A percentile compares a stretch with the other conserved stretches of the same genome.
Conservation (phyloP, 805 yeast genomes). For the Jamesozyma lodderae region DNA sequence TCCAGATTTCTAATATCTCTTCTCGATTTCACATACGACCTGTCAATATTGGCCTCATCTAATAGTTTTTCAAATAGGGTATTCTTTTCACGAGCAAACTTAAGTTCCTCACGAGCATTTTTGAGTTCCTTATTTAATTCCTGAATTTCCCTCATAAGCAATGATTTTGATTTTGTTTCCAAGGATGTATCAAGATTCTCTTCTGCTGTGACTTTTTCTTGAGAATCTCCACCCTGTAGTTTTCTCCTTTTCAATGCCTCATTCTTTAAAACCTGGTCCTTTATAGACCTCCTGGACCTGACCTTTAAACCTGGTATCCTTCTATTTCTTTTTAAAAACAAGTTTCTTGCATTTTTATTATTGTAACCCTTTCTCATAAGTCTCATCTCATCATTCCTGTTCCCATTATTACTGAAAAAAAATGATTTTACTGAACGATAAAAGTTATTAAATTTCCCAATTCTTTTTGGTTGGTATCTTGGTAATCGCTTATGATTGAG, state of each 20-base stretch:
- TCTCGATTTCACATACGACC: conserved; percentile 26
- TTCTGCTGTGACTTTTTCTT: not conserved
- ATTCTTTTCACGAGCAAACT: conserved; percentile 27
- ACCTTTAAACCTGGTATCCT: not conserved
- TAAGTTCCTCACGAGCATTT: conserved; percentile 14
- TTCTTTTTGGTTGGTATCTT: not conserved
- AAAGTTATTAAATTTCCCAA: not conserved
- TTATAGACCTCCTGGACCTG: not conserved
- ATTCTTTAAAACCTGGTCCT: conserved; percentile 14
- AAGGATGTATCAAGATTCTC: not conserved
- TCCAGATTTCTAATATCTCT: conserved; percentile 28
- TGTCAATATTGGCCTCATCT: conserved; percentile 28
- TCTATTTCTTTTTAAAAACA: not conserved
- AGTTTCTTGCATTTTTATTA: not conserved
- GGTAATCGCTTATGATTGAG: not conserved
- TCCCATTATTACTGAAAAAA: not conserved
- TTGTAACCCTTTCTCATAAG: not conserved
- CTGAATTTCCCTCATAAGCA: conserved; percentile 6
- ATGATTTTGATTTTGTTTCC: not conserved
- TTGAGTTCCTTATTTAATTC: conserved; percentile 10
- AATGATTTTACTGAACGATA: conserved; percentile 1
- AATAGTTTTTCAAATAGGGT: conserved; percentile 22
- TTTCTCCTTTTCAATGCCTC: conserved; percentile 17
- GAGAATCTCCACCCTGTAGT: not conserved
- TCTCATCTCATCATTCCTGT: not conserved